phyloP scores from a whole-genome alignment of 371 early-diverging fungal genomes.

The Mortierella polycephala region DNA sequence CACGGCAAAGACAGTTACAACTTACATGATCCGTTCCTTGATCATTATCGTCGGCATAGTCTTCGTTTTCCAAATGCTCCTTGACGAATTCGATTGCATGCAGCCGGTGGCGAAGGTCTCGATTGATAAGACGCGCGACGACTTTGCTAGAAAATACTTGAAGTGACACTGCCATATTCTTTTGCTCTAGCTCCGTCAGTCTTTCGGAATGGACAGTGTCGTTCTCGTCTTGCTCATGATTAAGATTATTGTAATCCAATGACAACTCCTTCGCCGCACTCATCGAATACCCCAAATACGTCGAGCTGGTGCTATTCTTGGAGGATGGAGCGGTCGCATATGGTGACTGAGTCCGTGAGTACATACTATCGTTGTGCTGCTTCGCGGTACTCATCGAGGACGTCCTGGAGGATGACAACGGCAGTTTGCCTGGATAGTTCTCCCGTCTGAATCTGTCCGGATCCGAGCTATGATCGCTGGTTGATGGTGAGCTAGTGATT shows the following conservation, averaged over 20 bases:
- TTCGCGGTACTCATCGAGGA: not conserved
- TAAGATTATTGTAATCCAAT: not conserved
- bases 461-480: conserved; percentile 49
- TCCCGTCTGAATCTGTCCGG: conserved; percentile 21
- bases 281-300: not conserved
- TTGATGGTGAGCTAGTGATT: conserved; percentile 14
- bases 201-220: conserved; percentile 55
- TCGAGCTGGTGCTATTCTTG: not conserved
- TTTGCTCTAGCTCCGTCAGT: conserved; percentile 63
- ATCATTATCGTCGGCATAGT: conserved; percentile 29
- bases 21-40: conserved; percentile 27
- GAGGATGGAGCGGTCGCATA: not conserved
- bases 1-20: not conserved
- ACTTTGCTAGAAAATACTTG: conserved; percentile 30
- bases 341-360: conserved; percentile 1
- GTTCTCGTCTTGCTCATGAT: conserved; percentile 13
- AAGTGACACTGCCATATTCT: conserved; percentile 55
- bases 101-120: conserved; percentile 34
- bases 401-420: conserved; percentile 18
- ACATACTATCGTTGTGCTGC: conserved; percentile 1
- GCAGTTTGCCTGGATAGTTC: conserved; percentile 15
- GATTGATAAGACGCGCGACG: conserved; percentile 31
- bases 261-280: conserved; percentile 7
- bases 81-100: conserved; percentile 39
- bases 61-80: conserved; percentile 46